Evolutionary conservation across 1,139 yeast species (phyloP).

Genomic region (Candida sojae): DNA sequence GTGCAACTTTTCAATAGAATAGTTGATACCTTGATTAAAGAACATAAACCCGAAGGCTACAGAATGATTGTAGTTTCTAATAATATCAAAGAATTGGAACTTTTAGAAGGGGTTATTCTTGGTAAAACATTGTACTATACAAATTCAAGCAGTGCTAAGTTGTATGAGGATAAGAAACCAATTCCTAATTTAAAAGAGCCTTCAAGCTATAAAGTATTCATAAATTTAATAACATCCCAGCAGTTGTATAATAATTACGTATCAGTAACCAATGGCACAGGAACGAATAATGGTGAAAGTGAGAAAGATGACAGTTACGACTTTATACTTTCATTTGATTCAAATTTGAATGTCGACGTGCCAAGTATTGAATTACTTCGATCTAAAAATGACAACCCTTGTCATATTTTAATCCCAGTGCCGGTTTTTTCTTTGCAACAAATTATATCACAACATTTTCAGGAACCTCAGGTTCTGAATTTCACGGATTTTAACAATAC

Average conservation of each 20-base stretch:
- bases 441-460: conserved; percentile 22
- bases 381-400: conserved; percentile 17
- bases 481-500: conserved; percentile 15
- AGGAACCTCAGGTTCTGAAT: conserved; percentile 21
- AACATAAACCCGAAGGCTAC: conserved; percentile 15
- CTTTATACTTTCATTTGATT: conserved; percentile 62
- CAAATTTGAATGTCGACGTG: conserved; percentile 43
- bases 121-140: conserved; percentile 61
- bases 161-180: conserved; percentile 43
- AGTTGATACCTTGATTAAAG: conserved; percentile 34
- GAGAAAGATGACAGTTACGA: conserved; percentile 27
- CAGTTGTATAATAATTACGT: conserved; percentile 42
- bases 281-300: neutral
- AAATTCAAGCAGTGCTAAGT: conserved; percentile 61
- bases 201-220: conserved; percentile 2
- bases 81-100: conserved; percentile 66
- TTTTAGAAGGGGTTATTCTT: conserved; percentile 64
- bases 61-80: conserved; percentile 59
- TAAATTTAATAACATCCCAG: conserved; percentile 36
- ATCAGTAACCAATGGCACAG: conserved; percentile 19
- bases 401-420: conserved; percentile 41
- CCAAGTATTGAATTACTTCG: conserved; percentile 42
- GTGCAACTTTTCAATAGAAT: conserved; percentile 55
- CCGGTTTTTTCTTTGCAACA: conserved; percentile 44
- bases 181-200: conserved; percentile 6